Evolutionary conservation across 2,329 filamentous ascomycete species (phyloP).

Genomic region (Talaromyces albobiverticillius): DNA sequence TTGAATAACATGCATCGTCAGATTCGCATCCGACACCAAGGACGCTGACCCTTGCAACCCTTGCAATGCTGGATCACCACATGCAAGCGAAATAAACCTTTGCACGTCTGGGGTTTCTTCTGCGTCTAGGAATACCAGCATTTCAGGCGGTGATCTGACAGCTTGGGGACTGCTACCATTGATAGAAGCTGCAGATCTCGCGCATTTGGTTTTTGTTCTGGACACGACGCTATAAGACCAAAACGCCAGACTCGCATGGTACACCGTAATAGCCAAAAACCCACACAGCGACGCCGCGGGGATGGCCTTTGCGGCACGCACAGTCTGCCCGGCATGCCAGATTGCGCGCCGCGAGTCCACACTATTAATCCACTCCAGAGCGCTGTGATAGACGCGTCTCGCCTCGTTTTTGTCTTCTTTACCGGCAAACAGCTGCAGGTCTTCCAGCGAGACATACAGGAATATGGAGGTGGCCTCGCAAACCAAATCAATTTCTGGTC

Average conservation of each 20-base stretch:
- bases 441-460: conserved; percentile 41
- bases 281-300: neutral
- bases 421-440: conserved; percentile 1
- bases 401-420: neutral
- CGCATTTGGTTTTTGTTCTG: neutral
- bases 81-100: neutral
- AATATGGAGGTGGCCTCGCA: conserved; percentile 35
- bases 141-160: neutral
- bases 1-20: neutral
- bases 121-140: conserved; percentile 1
- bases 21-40: neutral
- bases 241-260: neutral
- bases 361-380: neutral
- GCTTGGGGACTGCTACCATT: neutral
- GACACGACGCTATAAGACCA: conserved; percentile 2
- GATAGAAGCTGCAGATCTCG: neutral
- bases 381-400: neutral
- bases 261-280: neutral
- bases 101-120: neutral
- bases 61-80: neutral
- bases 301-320: conserved; percentile 1
- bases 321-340: conserved; percentile 16
- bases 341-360: conserved; percentile 3
- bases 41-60: neutral
- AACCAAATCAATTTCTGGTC: conserved; percentile 29